A percentile compares a stretch with the other conserved stretches of the same genome.
Evolutionary conservation across 345 rosid genomes (phyloP).

Genomic region (Dipteronia dyeriana): DNA sequence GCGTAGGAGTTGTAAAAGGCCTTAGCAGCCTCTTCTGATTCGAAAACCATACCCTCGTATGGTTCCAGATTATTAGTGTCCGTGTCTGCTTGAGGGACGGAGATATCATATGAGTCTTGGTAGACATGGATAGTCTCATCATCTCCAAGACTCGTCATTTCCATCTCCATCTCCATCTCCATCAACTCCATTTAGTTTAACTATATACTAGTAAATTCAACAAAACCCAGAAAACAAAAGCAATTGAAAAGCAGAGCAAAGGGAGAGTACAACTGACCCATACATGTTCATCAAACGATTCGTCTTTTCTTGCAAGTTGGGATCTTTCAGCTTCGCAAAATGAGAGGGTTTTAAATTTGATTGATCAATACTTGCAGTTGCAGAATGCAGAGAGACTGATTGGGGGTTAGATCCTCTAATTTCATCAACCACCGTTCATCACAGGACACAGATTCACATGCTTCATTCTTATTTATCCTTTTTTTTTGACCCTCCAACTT

Average conservation of each 20-base stretch:
- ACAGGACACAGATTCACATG: no score
- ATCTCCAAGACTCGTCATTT: conserved; percentile 31
- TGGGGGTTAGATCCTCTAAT: neutral
- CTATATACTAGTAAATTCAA: neutral
- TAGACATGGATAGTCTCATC: conserved; percentile 1
- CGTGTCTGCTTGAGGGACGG: conserved; percentile 9
- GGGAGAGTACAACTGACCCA: conserved; percentile 1
- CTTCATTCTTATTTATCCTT: neutral
- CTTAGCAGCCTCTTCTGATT: conserved; percentile 46
- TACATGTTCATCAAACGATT: neutral
- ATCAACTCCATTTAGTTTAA: conserved; percentile 15
- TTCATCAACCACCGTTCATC: neutral
- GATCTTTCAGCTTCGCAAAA: neutral
- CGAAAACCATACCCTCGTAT: conserved; percentile 43
- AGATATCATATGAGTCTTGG: conserved; percentile 5
- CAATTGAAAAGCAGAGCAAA: neutral
- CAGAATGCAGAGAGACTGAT: neutral
- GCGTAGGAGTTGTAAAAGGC: conserved; percentile 47
- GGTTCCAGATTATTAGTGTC: conserved; percentile 35
- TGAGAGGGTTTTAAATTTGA: no score
- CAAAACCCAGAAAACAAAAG: neutral
- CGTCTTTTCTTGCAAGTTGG: neutral
- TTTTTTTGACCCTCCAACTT: neutral
- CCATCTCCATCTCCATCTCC: conserved; percentile 25
- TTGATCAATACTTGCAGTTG: neutral